These are phyloP conservation scores for Fusarium multiceps DNA, from an alignment of 2,329 filamentous ascomycete species.

Conservation along the genomic window DNA sequence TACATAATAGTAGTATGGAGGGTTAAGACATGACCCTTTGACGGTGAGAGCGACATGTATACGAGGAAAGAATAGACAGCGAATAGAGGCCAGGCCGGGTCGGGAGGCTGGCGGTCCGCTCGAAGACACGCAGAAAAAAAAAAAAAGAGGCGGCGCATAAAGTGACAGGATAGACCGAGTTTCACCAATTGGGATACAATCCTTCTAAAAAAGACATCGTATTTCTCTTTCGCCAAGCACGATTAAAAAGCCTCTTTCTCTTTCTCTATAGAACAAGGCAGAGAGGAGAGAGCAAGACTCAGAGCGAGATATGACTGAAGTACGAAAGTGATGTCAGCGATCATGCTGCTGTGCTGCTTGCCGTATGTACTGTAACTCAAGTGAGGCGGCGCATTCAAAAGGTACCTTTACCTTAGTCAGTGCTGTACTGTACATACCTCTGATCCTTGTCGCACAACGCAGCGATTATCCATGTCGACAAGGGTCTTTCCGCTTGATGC, in stretches of 20 bases:
- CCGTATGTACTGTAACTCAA: constrained; percentile 7
- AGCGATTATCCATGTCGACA: constrained; percentile 38
- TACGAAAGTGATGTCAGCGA: constrained; percentile 43
- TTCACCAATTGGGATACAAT: constrained; percentile 25
- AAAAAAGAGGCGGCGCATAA: constrained; percentile 20
- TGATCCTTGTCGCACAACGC: constrained; percentile 23
- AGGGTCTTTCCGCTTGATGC: constrained; percentile 33
- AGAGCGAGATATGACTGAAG: constrained; percentile 8
- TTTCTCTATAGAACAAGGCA: background rate
- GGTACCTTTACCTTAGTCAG: constrained; percentile 9
- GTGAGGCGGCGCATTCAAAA: constrained; percentile 31
- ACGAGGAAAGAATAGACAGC: constrained; percentile 9
- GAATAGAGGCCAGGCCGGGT: constrained; percentile 1
- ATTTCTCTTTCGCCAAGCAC: constrained; percentile 11
- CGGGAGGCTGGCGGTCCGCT: constrained; percentile 11
- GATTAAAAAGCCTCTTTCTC: constrained; percentile 8
- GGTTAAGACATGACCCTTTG: background rate
- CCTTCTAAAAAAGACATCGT: constrained; percentile 1
- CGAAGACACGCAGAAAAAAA: background rate
- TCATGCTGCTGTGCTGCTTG: constrained; percentile 21
- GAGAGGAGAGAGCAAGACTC: background rate
- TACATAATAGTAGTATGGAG: background rate
- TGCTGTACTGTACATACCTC: background rate
- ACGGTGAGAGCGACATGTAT: constrained; percentile 13
- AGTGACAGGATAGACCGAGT: constrained; percentile 7